Evolutionary conservation across 2,329 filamentous ascomycete species (phyloP).

Genomic region (Alternaria sp.): DNA sequence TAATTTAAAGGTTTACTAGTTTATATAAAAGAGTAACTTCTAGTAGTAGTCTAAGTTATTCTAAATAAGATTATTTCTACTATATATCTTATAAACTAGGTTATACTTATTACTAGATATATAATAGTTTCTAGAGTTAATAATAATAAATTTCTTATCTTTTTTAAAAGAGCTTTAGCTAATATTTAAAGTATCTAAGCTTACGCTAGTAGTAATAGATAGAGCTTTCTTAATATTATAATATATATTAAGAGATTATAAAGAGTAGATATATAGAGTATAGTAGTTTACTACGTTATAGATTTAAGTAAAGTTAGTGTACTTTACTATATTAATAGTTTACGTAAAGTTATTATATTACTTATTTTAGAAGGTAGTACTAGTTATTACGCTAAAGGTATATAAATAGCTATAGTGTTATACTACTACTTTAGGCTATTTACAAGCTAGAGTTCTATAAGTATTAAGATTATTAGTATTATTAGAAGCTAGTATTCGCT

Average conservation of each 20-base stretch:
- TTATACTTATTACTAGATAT: background rate
- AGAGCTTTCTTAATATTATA: background rate
- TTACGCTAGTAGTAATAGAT: background rate
- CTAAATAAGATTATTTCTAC: background rate
- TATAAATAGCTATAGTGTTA: background rate
- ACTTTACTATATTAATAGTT: background rate
- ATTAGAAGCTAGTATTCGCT: background rate
- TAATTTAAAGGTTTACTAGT: background rate
- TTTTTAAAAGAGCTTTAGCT: background rate
- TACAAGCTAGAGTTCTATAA: background rate
- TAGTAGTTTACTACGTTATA: background rate
- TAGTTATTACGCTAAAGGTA: background rate
- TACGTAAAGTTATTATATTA: background rate
- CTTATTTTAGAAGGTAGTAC: background rate
- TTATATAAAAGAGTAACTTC: background rate
- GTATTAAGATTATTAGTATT: background rate
- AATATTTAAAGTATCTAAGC: background rate
- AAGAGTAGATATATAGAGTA: background rate
- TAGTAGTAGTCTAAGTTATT: background rate
- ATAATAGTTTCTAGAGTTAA: background rate
- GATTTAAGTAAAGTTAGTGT: background rate
- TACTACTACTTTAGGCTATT: background rate
- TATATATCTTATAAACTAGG: background rate
- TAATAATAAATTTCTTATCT: background rate
- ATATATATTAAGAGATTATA: background rate